Base-by-base conservation (phyloP, 1,284 basidiomycete genomes). In the Cutaneotrichosporon sp. region DNA sequence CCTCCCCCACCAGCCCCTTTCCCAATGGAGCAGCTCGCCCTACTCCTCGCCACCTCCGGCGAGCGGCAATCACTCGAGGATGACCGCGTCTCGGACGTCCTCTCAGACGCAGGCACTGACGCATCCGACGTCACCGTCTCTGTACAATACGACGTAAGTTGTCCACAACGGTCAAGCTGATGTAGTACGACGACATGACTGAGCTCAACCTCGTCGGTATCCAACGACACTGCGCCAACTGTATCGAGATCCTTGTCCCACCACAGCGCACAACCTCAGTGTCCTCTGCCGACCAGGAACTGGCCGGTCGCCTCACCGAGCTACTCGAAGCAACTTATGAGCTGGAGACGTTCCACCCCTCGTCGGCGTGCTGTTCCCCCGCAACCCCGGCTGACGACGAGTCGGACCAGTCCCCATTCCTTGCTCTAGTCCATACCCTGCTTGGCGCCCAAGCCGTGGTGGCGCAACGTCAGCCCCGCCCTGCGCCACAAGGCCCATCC, bases 281-380 rank as follows among this genome's bases (percentile, higher is more conserved):
- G 30, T 32, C 36, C 30, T 52, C 60, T 4, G 30, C 50, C 9
- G 69, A 73, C 56, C 50, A 61, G 5, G 70, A 69, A 34, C 71
- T 77, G 11, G 71, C 73, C 0, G 51, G 59, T 1, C 71, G 72
- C 0, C 58, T 79, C 22, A 71, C 67, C 21, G 75, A 76, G 31
- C 68, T 79, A 0, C 68, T 79, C 6, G 76, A 79, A 40, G 73
- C 72, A 2, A 68, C 72, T 1, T 74, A 77, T 60, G 73, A 77
- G 63, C 69, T 79, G 31, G 77, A 76, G 58, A 65, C 70, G 2
- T 65, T 76, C 18, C 62, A 70, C 18, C 69, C 72, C 5, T 67
- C 62, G 7, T 61, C 62, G 2, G 62, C 66, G 2, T 66, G 61
- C 52, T 65, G 64, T 18, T 65, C 63, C 5, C 68, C 63, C 0